These are phyloP conservation scores for Mycena rebaudengoi DNA, from an alignment of 768 basidiomycete genomes.

Conservation along the genomic window DNA sequence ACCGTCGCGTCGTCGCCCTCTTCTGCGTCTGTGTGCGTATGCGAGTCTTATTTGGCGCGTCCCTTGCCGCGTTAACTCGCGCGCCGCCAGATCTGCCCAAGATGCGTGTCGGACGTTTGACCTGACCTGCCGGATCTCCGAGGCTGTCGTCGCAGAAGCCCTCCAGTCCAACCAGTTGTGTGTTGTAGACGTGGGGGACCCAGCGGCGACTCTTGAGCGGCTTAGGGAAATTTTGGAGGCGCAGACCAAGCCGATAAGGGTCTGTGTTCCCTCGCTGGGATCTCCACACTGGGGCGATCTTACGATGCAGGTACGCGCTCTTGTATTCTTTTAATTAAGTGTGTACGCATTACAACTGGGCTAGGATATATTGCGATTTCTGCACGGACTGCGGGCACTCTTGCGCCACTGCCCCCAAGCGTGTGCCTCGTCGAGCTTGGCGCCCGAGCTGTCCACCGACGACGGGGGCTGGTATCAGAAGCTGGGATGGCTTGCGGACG, in stretches of 20 bases:
- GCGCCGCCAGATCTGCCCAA: slow-evolving; percentile 54
- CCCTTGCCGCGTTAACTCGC: slow-evolving; percentile 13
- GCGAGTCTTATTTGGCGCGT: no score
- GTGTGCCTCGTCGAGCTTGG: slow-evolving; percentile 75
- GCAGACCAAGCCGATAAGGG: slow-evolving; percentile 51
- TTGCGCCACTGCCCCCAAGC: slow-evolving; percentile 65
- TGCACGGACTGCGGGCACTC: slow-evolving; percentile 70
- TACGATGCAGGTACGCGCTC: slow-evolving; percentile 55
- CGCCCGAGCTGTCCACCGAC: slow-evolving; percentile 68
- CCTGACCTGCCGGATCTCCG: slow-evolving; percentile 69
- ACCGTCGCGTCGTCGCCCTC: slow-evolving; percentile 64
- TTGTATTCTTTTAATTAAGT: not conserved
- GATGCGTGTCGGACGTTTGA: slow-evolving; percentile 79
- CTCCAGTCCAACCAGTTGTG: slow-evolving; percentile 47
- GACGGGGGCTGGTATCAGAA: slow-evolving; percentile 74
- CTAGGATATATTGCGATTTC: slow-evolving; percentile 76
- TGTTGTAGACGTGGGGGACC: slow-evolving; percentile 32
- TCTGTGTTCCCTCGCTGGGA: slow-evolving; percentile 71
- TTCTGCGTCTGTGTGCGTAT: slow-evolving; percentile 52
- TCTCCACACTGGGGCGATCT: slow-evolving; percentile 77
- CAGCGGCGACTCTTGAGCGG: slow-evolving; percentile 30
- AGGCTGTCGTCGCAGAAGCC: slow-evolving; percentile 55
- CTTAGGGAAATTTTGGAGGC: slow-evolving; percentile 40
- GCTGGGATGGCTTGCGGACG: slow-evolving; percentile 83
- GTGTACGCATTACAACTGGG: not conserved